Conservation (phyloP, 2,329 filamentous ascomycete genomes). For the Botrytis hyacinthi region DNA sequence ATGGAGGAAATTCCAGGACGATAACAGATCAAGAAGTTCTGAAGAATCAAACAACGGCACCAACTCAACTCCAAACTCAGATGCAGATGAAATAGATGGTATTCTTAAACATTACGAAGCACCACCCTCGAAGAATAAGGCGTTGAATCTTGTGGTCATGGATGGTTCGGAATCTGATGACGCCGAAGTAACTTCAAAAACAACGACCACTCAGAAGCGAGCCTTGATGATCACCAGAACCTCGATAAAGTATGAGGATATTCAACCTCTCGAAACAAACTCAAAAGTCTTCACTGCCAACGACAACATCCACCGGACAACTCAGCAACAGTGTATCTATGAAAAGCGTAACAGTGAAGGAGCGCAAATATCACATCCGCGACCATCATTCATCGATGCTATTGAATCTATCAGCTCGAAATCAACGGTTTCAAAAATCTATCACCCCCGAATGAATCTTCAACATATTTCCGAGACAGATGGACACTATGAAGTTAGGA, state of each 20-base stretch:
- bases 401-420: background rate
- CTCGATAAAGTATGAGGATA: background rate
- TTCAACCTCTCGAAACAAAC: background rate
- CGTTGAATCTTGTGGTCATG: background rate
- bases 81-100: background rate
- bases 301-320: background rate
- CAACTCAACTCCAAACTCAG: background rate
- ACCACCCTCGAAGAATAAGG: background rate
- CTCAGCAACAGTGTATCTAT: background rate
- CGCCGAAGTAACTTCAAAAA: background rate
- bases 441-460: constrained; percentile 1
- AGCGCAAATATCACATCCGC: background rate
- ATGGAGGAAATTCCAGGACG: background rate
- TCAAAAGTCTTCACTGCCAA: background rate
- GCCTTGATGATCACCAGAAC: background rate
- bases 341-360: background rate
- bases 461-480: constrained; percentile 14
- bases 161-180: constrained; percentile 3
- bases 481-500: background rate
- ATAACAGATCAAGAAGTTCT: background rate
- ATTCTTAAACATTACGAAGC: background rate
- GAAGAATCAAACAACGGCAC: background rate
- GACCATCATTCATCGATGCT: background rate
- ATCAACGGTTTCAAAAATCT: background rate
- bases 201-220: constrained; percentile 15